Base-by-base conservation (phyloP, 2,329 filamentous ascomycete genomes). In the Apiospora rasikravindrae region DNA sequence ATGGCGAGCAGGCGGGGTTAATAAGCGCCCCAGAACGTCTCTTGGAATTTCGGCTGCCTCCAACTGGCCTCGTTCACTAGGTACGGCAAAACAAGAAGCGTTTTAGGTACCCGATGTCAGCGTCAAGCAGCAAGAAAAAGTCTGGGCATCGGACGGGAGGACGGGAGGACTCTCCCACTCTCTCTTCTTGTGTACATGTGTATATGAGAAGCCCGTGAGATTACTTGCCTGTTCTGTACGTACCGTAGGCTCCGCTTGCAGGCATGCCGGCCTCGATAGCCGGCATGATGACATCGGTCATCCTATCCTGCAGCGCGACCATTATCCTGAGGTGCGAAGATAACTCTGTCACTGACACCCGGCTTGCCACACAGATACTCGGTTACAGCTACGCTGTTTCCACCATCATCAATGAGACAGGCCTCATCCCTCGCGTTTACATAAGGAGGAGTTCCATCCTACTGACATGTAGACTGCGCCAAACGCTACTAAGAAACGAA, bases 41-140 rank as follows among this genome's bases (percentile, higher is more conserved):
- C 73, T 74, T 82, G 76, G 74, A 78, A 84, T 61, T 81, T 71
- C 0, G 75, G 76, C 37, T 83, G 77, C 14, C 77, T 75, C 26
- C 82, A 83, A 74, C 84, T 81, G 0, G 80, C 83, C 77, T 87
- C 84, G 71, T 85, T 85, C 77, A 83, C 75, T 37, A 5, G 2
- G 8, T 3, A 37, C 8, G 5, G 33, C 33, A 33, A 3, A 37
- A 37, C 5, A 37, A 37, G 33, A 37, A 6, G 8, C 4, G 5
- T 37, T 37, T 37, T 37, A 37, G 33, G 33, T 37, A 37, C 33
- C 2, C 33, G 33, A 37, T 37, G 33, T 6, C 33, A 37, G 33
- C 8, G 33, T 37, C 33, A 37, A 37, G 33, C 33, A 37, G 33
- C 33, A 37, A 6, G 33, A 37, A 37, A 6, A 7, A 37, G 4